Base-by-base conservation (phyloP, 1,284 basidiomycete genomes). In the Ceratobasidium sp. region DNA sequence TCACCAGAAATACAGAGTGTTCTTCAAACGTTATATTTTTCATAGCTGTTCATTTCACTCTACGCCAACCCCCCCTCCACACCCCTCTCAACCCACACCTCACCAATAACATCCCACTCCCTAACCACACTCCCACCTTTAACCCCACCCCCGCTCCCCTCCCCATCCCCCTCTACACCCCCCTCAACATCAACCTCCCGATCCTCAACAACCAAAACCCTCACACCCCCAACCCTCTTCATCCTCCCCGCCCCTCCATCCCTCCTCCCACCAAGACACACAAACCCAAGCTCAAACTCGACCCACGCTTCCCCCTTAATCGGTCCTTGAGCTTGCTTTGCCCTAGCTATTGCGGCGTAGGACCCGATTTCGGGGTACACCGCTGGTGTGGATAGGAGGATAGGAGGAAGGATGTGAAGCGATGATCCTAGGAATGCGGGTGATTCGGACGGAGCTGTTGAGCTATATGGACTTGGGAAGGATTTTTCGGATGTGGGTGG, bases 71-170 rank as follows among this genome's bases (percentile, higher is more conserved):
- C 17, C 33, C 4, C 50, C 50, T 52, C 50, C 13, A 2, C 50
- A 52, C 13, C 50, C 20, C 50, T 52, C 50, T 52, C 83, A 67
- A 93, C 88, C 92, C 91, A 93, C 46, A 92, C 83, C 83, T 94
- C 92, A 13, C 87, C 89, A 57, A 94, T 84, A 6, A 91, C 86
- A 78, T 91, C 91, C 87, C 92, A 91, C 84, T 94, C 92, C 81
- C 89, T 91, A 80, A 94, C 81, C 38, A 86, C 86, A 74, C 85
- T 85, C 33, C 82, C 82, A 71, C 87, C 86, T 5, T 64, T 76
- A 9, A 69, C 79, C 17, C 77, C 78, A 10, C 46, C 67, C 20
- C 48, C 52, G 10, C 70, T 78, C 46, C 12, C 46, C 13, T 69
- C 78, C n/a, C 78, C 78, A 13, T 50, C 67, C 33, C 33, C 33